Conservation (phyloP, 2,329 filamentous ascomycete genomes). For the Fusarium pseudocircinatum region DNA sequence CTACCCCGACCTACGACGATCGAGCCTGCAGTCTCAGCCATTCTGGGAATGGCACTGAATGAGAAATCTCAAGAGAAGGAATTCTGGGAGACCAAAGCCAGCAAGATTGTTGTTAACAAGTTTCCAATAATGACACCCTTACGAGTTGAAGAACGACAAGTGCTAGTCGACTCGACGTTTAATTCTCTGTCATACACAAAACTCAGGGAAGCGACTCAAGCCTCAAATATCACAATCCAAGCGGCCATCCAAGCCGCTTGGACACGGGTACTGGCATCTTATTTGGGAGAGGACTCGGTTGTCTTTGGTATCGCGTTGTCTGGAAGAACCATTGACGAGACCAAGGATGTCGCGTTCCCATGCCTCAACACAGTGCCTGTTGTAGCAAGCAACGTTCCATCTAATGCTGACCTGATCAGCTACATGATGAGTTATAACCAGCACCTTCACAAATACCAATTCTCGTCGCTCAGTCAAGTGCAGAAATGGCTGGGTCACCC, state of each 20-base stretch:
- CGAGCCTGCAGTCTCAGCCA: conserved; percentile 51
- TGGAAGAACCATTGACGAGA: conserved; percentile 71
- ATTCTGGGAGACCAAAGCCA: conserved; percentile 72
- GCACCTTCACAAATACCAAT: conserved; percentile 73
- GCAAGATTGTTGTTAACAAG: conserved; percentile 67
- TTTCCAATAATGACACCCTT: conserved; percentile 82
- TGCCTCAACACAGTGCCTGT: conserved; percentile 86
- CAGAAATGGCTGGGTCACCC: conserved; percentile 76
- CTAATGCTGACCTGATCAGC: conserved; percentile 66
- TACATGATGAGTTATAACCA: conserved; percentile 74
- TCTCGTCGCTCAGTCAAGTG: conserved; percentile 74
- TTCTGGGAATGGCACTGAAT: conserved; percentile 50
- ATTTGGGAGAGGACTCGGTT: conserved; percentile 77
- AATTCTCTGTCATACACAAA: conserved; percentile 53
- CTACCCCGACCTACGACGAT: conserved; percentile 37
- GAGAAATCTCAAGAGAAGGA: conserved; percentile 49
- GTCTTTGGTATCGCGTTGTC: conserved; percentile 86
- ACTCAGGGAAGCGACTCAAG: conserved; percentile 66
- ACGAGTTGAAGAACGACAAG: conserved; percentile 46
- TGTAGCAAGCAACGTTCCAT: conserved; percentile 62
- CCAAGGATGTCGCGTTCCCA: conserved; percentile 72
- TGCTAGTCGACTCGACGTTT: conserved; percentile 46
- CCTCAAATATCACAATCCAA: conserved; percentile 76
- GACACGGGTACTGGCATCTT: conserved; percentile 78
- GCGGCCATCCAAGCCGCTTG: conserved; percentile 80